Evolutionary conservation across 148 eudicot genomes (phyloP).

Genomic region (Rhododendron molle): DNA sequence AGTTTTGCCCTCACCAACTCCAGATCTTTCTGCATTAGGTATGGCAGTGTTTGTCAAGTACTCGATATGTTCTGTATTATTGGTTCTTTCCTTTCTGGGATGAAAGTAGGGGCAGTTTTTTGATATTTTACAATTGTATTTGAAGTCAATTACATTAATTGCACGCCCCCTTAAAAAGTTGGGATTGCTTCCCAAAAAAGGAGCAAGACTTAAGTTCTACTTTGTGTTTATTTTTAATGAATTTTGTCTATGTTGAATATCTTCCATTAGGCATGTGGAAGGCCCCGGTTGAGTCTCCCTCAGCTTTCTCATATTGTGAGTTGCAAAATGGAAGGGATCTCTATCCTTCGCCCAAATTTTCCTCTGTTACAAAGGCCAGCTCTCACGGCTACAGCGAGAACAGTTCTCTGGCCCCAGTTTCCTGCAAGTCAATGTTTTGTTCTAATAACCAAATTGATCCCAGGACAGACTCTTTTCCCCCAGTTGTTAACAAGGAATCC

Average conservation of each 20-base stretch:
- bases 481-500: conserved; percentile 38
- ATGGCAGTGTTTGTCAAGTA: conserved; percentile 8
- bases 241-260: not conserved
- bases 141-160: not conserved
- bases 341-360: conserved; percentile 39
- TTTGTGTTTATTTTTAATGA: not conserved
- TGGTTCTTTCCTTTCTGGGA: not conserved
- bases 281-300: conserved; percentile 45
- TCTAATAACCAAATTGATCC: conserved; percentile 41
- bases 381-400: conserved; percentile 42
- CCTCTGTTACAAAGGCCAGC: conserved; percentile 38
- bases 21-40: conserved; percentile 62
- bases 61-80: not conserved
- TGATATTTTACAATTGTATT: not conserved
- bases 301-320: conserved; percentile 44
- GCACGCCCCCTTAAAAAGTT: not conserved
- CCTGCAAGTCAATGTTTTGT: conserved; percentile 43
- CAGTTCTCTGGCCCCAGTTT: conserved; percentile 31
- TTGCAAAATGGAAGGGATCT: conserved; percentile 51
- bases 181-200: not conserved
- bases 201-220: not conserved
- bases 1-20: conserved; percentile 43
- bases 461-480: conserved; percentile 44
- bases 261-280: conserved; percentile 60
- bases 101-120: not conserved